A percentile compares a stretch with the other conserved stretches of the same genome.
Conservation (phyloP, 345 rosid genomes). For the Pistacia integerrima region DNA sequence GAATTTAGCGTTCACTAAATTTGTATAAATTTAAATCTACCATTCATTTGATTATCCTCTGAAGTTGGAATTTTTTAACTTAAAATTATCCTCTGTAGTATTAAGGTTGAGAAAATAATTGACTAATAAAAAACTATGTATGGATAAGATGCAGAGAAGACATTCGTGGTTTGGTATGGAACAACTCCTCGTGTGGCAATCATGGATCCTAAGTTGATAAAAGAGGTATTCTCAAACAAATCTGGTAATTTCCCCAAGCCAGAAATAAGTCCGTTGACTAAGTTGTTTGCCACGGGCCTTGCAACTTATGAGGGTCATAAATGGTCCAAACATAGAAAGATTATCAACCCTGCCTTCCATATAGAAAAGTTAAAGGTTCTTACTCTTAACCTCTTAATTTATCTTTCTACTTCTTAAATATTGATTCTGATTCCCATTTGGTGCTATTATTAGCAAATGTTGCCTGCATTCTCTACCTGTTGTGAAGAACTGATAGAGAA, state of each 20-base stretch:
- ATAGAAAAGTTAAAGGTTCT: conserved; percentile 33
- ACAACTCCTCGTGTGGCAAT: conserved; percentile 28
- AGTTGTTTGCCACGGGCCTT: conserved; percentile 30
- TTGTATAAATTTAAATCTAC: too few relatives aligned
- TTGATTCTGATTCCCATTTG: background rate
- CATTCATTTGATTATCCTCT: too few relatives aligned
- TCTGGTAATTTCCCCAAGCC: conserved; percentile 29
- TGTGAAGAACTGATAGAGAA: conserved; percentile 28
- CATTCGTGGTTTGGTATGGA: conserved; percentile 28
- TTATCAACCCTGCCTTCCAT: conserved; percentile 37
- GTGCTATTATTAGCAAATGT: conserved; percentile 13
- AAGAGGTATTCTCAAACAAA: conserved; percentile 30
- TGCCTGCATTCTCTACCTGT: conserved; percentile 29
- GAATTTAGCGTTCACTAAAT: too few relatives aligned
- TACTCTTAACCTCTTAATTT: background rate
- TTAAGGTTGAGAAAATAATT: too few relatives aligned
- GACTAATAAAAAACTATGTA: too few relatives aligned
- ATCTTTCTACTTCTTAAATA: background rate
- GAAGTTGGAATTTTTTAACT: too few relatives aligned
- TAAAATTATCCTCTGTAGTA: too few relatives aligned
- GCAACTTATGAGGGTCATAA: conserved; percentile 31
- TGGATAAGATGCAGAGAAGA: conserved; percentile 23
- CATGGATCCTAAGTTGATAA: conserved; percentile 30
- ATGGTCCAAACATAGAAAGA: conserved; percentile 37
- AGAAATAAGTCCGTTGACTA: conserved; percentile 11